phyloP scores from a whole-genome alignment of 768 basidiomycete genomes.

The Hygrocybe punicea region DNA sequence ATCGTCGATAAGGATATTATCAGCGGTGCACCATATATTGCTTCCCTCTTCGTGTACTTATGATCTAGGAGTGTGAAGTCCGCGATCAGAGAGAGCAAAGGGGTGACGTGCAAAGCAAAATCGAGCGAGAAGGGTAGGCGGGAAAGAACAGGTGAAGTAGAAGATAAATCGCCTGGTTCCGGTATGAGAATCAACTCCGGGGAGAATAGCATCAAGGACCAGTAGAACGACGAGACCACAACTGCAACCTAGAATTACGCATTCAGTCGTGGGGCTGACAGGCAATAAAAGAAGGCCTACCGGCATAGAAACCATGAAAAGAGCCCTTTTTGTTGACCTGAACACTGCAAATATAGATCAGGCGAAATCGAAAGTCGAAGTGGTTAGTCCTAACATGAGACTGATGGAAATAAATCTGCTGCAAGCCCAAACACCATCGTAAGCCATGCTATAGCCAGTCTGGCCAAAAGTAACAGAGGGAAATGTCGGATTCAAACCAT shows the following conservation, averaged over 20 bases:
- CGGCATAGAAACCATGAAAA: slow-evolving; percentile 65
- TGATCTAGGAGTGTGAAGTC: slow-evolving; percentile 69
- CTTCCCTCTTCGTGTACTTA: slow-evolving; percentile 43
- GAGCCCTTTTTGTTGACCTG: slow-evolving; percentile 46
- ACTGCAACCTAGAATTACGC: slow-evolving; percentile 30
- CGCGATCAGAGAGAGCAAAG: slow-evolving; percentile 51
- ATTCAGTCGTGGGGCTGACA: neutral
- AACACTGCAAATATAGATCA: slow-evolving; percentile 32
- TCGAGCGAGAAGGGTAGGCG: slow-evolving; percentile 54
- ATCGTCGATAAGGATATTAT: slow-evolving; percentile 28
- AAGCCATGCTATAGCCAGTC: slow-evolving; percentile 36
- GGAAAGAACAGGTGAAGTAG: slow-evolving; percentile 32
- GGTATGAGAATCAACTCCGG: slow-evolving; percentile 56
- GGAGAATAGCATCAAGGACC: slow-evolving; percentile 54
- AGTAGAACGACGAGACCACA: slow-evolving; percentile 57
- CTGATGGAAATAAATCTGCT: slow-evolving; percentile 32
- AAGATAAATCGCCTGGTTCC: slow-evolving; percentile 16
- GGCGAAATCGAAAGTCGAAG: neutral
- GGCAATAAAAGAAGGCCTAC: slow-evolving; percentile 35
- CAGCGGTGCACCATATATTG: slow-evolving; percentile 29
- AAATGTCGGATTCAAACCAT: neutral
- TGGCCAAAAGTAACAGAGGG: slow-evolving; percentile 12
- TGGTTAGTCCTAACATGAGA: slow-evolving; percentile 23
- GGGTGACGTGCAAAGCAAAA: slow-evolving; percentile 62
- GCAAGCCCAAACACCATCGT: slow-evolving; percentile 37